These are phyloP conservation scores for Phytophthora constricta DNA, from an alignment of 352 stramenopile species.

Conservation along the genomic window DNA sequence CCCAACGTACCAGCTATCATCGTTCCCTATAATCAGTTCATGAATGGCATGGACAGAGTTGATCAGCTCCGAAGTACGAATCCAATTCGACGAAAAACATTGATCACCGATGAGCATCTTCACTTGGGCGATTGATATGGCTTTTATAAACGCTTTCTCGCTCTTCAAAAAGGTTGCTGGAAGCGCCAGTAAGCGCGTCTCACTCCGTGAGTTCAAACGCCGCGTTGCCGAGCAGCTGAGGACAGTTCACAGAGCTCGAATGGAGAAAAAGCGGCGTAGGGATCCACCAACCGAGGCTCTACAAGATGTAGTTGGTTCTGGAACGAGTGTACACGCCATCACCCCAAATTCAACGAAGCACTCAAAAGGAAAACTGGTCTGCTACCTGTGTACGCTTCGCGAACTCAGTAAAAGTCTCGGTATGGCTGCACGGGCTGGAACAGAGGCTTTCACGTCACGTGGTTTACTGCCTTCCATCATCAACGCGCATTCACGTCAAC, in stretches of 20 bases:
- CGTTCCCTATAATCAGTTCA: constrained; percentile 7
- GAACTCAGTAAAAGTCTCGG: no score
- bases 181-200: not conserved
- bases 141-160: constrained; percentile 6
- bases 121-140: constrained; percentile 12
- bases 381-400: no score
- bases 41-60: constrained; percentile 8
- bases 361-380: no score
- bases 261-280: not conserved
- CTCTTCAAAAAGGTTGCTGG: not conserved
- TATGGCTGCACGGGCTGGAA: no score
- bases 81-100: constrained; percentile 5
- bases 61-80: no score
- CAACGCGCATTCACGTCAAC: no score
- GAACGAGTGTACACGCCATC: no score
- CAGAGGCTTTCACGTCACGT: no score
- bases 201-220: constrained; percentile 11
- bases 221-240: constrained; percentile 3
- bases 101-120: constrained; percentile 8
- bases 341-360: no score
- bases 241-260: not conserved
- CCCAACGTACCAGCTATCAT: not conserved
- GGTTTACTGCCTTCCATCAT: no score
- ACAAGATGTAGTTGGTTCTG: no score
- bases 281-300: no score